A percentile compares a stretch with the other conserved stretches of the same genome.
Evolutionary conservation across 148 eudicot genomes (phyloP).

Genomic region (Cornus suecica): DNA sequence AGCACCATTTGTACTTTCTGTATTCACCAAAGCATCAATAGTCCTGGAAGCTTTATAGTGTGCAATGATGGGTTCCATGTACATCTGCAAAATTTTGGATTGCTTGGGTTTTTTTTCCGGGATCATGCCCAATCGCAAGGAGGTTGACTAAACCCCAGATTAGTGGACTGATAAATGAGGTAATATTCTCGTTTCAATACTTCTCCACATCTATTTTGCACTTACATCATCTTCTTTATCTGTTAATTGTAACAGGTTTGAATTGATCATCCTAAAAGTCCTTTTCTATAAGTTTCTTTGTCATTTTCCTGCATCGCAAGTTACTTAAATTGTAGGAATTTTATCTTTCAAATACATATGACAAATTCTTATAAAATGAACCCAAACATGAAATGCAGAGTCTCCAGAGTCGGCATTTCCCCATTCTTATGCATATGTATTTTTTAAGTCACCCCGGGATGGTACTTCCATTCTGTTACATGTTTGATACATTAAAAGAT

Average conservation of each 20-base stretch:
- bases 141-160: conserved; percentile 10
- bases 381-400: background rate
- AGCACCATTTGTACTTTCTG: conserved; percentile 98
- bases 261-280: background rate
- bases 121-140: conserved; percentile 9
- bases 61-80: conserved; percentile 12
- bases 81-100: conserved; percentile 20
- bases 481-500: no score
- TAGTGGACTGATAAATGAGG: conserved; percentile 9
- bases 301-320: background rate
- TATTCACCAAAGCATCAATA: conserved; percentile 88
- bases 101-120: conserved; percentile 18
- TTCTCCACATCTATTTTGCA: background rate
- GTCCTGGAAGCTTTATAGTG: conserved; percentile 73
- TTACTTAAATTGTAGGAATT: no score
- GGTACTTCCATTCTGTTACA: background rate
- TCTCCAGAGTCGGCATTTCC: background rate
- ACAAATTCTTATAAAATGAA: no score
- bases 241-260: background rate
- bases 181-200: conserved; percentile 9
- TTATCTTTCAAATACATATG: no score
- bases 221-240: background rate
- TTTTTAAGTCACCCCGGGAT: background rate
- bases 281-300: no score
- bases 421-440: background rate